A percentile compares a stretch with the other conserved stretches of the same genome.
Conservation (phyloP, 257 asterid species). For the Cynanchum wilfordii region DNA sequence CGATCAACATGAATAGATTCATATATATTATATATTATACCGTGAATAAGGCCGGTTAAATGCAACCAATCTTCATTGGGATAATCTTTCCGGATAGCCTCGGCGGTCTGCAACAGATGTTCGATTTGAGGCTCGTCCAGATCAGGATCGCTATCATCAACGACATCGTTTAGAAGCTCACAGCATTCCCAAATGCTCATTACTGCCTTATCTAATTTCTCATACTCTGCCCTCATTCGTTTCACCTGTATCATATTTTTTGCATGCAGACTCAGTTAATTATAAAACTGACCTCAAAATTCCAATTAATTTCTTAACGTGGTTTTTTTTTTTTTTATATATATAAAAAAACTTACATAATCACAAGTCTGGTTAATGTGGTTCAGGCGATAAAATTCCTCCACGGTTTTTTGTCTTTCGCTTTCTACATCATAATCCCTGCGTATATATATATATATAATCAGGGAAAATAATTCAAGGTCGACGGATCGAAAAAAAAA, state of each 20-base stretch:
- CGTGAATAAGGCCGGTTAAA: constrained; percentile 36
- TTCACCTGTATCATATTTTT: constrained; percentile 21
- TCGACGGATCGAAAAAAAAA: too few species aligned
- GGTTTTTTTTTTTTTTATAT: too few species aligned
- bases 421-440: constrained; percentile 61
- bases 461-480: neutral
- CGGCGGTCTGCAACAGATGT: constrained; percentile 35
- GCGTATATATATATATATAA: neutral
- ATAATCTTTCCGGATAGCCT: constrained; percentile 36
- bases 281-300: neutral
- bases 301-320: neutral
- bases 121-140: constrained; percentile 39
- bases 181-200: constrained; percentile 47
- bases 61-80: constrained; percentile 41
- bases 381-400: constrained; percentile 59
- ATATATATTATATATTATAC: constrained; percentile 3
- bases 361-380: constrained; percentile 64
- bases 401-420: constrained; percentile 63
- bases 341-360: constrained; percentile 48
- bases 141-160: constrained; percentile 42
- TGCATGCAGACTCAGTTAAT: neutral
- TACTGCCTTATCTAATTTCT: constrained; percentile 27
- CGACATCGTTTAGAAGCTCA: constrained; percentile 33
- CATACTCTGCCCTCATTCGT: constrained; percentile 28
- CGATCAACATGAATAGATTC: neutral